Conservation (phyloP, 441 rosid genomes). For the Arabidopsis hybrid region DNA sequence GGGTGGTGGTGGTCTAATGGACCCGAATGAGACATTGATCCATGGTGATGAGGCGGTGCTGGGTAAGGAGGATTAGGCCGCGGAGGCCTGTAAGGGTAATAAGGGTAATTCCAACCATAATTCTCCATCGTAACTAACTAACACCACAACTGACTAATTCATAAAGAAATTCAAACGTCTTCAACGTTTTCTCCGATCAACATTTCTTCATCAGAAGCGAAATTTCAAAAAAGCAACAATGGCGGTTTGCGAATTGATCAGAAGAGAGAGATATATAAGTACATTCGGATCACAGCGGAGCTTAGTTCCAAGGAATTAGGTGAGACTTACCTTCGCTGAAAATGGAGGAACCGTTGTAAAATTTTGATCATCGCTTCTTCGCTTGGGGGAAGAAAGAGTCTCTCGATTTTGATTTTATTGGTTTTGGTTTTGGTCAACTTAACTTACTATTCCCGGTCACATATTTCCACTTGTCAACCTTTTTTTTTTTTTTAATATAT, state of each 20-base stretch:
- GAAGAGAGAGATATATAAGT: not conserved
- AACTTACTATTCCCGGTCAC: too few species aligned
- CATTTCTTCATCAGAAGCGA: too few species aligned
- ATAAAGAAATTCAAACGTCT: not conserved
- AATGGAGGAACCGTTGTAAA: not conserved
- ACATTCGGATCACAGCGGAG: not conserved
- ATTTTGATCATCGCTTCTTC: too few species aligned
- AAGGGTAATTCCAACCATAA: conserved; percentile 34
- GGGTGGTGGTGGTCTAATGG: conserved; percentile 41
- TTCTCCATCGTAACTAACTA: conserved; percentile 17
- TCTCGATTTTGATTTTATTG: too few species aligned
- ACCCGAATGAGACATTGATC: conserved; percentile 32
- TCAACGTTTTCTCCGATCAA: not conserved
- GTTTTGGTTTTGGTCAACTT: too few species aligned
- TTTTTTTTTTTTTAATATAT: too few species aligned
- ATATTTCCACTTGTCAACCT: too few species aligned
- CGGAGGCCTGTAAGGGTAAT: conserved; percentile 40
- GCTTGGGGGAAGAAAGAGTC: too few species aligned
- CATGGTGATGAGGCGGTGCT: conserved; percentile 38
- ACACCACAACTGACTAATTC: not conserved
- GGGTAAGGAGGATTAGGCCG: conserved; percentile 46
- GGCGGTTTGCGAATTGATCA: not conserved
- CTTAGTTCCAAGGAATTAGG: not conserved
- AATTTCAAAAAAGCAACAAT: not conserved
- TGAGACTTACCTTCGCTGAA: not conserved